A percentile compares a stretch with the other conserved stretches of the same genome.
phyloP scores from a whole-genome alignment of 176 grass and related monocot genomes.

The Olyra latifolia region DNA sequence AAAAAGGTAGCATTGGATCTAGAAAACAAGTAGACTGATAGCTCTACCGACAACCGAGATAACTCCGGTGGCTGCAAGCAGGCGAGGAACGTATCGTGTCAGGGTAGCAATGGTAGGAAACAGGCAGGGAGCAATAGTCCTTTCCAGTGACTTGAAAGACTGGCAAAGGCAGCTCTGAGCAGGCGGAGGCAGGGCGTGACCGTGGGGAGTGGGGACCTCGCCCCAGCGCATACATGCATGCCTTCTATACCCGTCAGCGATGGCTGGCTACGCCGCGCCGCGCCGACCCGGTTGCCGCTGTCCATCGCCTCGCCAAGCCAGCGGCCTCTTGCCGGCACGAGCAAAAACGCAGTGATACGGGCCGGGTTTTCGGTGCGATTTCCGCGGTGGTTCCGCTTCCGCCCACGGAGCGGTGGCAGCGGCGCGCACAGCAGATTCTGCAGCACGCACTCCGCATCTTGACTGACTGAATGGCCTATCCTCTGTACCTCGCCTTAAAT shows the following conservation, averaged over 20 bases:
- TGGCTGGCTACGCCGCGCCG: not conserved
- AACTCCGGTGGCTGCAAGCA: not conserved
- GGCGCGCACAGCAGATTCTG: conserved; percentile 64
- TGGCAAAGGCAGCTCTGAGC: not conserved
- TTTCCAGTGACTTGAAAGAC: not conserved
- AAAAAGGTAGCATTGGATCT: not conserved
- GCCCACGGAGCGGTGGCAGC: conserved; percentile 19
- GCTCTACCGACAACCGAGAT: not conserved
- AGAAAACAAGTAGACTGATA: not conserved
- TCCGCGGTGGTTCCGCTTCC: not conserved
- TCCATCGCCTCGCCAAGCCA: too few relatives aligned
- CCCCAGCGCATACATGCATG: not conserved
- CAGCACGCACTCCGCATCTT: conserved; percentile 62
- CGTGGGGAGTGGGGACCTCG: not conserved
- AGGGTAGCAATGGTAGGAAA: not conserved
- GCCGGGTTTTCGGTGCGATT: not conserved
- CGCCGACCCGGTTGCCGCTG: not conserved
- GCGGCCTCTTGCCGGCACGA: not conserved
- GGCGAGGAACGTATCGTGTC: not conserved
- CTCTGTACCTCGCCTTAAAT: conserved; percentile 31
- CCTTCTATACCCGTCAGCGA: not conserved
- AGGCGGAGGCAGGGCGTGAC: not conserved
- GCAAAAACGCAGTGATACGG: not conserved
- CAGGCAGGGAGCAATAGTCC: not conserved
- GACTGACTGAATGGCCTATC: conserved; percentile 56